These are phyloP conservation scores for Russula griseocarnosa DNA, from an alignment of 768 basidiomycete genomes.

Conservation along the genomic window DNA sequence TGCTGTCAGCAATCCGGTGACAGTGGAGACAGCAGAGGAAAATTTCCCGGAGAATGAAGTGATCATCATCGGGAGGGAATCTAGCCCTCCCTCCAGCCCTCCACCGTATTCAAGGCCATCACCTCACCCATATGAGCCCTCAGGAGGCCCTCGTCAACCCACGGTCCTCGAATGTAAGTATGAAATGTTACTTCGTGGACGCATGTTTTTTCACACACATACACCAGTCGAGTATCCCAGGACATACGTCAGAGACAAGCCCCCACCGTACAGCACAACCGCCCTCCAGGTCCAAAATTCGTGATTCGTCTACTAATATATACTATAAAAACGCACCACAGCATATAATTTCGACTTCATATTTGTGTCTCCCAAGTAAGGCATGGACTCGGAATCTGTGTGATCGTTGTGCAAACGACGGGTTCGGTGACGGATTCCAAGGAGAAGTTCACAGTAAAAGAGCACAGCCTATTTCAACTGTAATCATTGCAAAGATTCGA, in stretches of 20 bases:
- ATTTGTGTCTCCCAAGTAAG: neutral
- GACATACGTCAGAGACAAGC: slow-evolving; percentile 6
- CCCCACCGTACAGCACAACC: slow-evolving; percentile 1
- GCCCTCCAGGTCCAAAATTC: slow-evolving; percentile 7
- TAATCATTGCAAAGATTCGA: neutral
- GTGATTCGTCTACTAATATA: neutral
- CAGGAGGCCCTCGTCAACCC: neutral
- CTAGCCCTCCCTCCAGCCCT: neutral
- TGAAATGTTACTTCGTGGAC: neutral
- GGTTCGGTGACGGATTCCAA: neutral
- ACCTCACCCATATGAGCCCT: neutral
- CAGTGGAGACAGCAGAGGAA: neutral
- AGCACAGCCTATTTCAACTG: too few species aligned
- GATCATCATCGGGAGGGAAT: neutral
- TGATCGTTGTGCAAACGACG: too few species aligned
- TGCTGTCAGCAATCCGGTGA: neutral
- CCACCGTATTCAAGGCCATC: neutral
- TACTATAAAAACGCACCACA: neutral
- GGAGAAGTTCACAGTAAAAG: too few species aligned
- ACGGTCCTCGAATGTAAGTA: slow-evolving; percentile 1
- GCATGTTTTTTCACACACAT: neutral
- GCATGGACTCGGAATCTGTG: too few species aligned
- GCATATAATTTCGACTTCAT: neutral
- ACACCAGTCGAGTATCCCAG: neutral
- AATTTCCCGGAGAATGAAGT: neutral